Evolutionary conservation across 202 grass and related monocot genomes (phyloP), one percentile per base, ranked within the genome.

Genomic region (Musa balbisiana): DNA sequence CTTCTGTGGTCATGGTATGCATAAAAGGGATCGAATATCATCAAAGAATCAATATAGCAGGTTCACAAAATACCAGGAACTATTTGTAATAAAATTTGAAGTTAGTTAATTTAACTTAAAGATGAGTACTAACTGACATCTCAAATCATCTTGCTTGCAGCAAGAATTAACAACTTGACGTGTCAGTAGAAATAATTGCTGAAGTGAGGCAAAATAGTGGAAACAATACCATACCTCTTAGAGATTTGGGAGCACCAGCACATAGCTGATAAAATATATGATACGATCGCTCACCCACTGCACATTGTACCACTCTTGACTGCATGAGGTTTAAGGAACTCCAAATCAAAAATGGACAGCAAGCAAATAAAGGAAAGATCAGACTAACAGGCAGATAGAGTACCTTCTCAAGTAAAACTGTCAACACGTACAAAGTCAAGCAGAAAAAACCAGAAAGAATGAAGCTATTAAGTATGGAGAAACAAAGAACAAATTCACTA

Each of bases 251-350:
- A 88, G 89, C 89, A 75, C 91, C 95, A 79, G 86, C 83, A 82
- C 95, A 95, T 67, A 99, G 87, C 80, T 99, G 91, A 84, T 99
- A 99, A 85, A 99, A 99, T 82, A 99, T 83, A 79, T 99, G 95
- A 64, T 92, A 99, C 74, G 95, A 99, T 73, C 95, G 87, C 77
- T 99, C 95, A 53, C 89, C 89, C 65, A 79, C 24, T 72, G 89
- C 89, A 56, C 91, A 87, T 62, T 83, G 88, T 62, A 95, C 95
- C 64, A 99, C 95, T 78, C 95, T 95, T 2, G 95, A 99, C 95
- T 99, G 73, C 80, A 78, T 64, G 76, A 83, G 52, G 55, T 82
- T 14, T 63, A n/a, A 52, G 53, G 14, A 66, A 65, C 49, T 69
- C 71, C 53, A 56, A 83, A 74, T 86, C 59, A 83, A 15, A n/a